Conservation (phyloP, 176 grass and related monocot genomes). For the Eragrostis nindensis region DNA sequence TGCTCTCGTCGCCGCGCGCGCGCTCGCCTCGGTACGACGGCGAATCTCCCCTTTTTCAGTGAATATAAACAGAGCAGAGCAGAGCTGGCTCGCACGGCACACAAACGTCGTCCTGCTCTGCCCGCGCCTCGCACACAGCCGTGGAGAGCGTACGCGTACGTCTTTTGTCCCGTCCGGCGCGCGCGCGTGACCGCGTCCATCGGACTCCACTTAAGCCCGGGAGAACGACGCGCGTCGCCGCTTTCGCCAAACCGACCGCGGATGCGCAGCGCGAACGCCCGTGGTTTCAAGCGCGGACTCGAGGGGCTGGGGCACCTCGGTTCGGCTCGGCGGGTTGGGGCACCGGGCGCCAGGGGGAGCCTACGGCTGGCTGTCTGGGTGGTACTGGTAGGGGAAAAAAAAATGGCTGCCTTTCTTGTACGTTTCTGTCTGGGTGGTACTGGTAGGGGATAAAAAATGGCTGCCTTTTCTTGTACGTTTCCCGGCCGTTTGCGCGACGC, state of each 20-base stretch:
- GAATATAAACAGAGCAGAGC: no score
- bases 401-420: neutral
- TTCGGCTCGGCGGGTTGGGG: no score
- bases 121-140: neutral
- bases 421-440: neutral
- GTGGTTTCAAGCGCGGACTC: neutral
- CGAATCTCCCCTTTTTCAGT: neutral
- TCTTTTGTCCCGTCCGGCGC: neutral
- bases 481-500: neutral
- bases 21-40: neutral
- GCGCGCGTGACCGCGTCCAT: neutral
- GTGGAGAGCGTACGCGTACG: no score
- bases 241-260: neutral
- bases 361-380: no score
- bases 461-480: neutral
- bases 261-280: neutral
- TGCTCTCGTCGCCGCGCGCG: no score
- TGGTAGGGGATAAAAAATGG: neutral
- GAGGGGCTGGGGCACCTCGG: neutral
- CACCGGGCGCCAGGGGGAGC: no score
- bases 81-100: neutral
- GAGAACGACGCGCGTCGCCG: neutral
- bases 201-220: no score
- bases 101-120: neutral
- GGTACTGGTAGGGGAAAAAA: no score